Base-by-base conservation (phyloP, 1,139 yeast species). In the Pichia inconspicua region DNA sequence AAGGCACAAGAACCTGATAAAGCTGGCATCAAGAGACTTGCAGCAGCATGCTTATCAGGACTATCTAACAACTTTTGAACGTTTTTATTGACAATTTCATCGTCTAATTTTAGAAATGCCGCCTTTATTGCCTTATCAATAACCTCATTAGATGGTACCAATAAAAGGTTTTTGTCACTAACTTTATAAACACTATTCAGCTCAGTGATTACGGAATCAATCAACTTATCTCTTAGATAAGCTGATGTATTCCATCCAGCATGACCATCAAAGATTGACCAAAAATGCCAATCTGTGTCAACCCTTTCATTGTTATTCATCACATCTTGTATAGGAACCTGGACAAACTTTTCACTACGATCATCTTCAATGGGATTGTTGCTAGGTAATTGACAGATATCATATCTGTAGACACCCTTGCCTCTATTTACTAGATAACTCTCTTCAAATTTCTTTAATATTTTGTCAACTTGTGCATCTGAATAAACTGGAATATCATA, bases 201-300 rank as follows among this genome's bases (percentile, higher is more conserved):
- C 59, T 89, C 95, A 31, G 75, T 73, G n/a, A 89, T 77, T 15
- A 92, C 94, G 57, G 76, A 78, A 49, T 80, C 78, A 32, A 92
- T 81, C 58, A 92, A 72, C 55, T 82, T 82, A 55, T 87, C 94
- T 52, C 95, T 76, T 53, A 92, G 74, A 63, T 83, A 86, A 34
- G 88, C 78, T 52, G 94, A 82, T 1, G 98, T 94, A 52, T 87
- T 86, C 82, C 96, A 89, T 19, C 99, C 98, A 4, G 96, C 89
- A 66, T 92, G 99, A 12, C 99, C 99, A 66, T 92, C 98, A 64
- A 84, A 92, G 0, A 94, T 79, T 3, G 97, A 96, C 76, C 95
- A 94, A 62, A 92, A 88, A 78, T 86, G 84, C 86, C 97, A 84
- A 65, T 90, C 97, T 0, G 94, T 76, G 42, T 77, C 73, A 2